Percentiles rank a stretch among this genome's conserved stretches.
These are phyloP conservation scores for Rhizophagus clarus DNA, from an alignment of 192 early-diverging fungal species.

Conservation along the genomic window DNA sequence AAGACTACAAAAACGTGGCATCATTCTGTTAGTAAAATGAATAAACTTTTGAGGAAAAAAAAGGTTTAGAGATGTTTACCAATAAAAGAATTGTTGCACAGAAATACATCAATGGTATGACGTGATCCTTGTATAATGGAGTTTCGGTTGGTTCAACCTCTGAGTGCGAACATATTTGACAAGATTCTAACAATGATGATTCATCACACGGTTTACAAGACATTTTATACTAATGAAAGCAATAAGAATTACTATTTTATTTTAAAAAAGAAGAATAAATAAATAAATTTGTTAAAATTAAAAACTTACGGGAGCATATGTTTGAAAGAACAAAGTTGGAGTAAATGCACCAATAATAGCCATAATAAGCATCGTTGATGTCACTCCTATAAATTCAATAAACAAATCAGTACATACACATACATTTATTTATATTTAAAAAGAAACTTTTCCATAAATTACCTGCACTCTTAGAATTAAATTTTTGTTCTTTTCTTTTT, in stretches of 20 bases:
- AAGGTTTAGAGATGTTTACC: constrained; percentile 36
- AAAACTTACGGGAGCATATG: constrained; percentile 70
- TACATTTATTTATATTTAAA: neutral
- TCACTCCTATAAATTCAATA: constrained; percentile 62
- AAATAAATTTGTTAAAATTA: neutral
- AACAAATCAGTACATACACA: neutral
- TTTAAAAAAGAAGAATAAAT: neutral
- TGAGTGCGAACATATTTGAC: constrained; percentile 67
- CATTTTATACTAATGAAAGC: constrained; percentile 6
- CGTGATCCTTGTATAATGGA: constrained; percentile 75
- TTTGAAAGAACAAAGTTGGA: constrained; percentile 93
- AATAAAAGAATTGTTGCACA: constrained; percentile 77
- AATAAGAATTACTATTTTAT: neutral
- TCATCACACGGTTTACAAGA: neutral
- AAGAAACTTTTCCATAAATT: constrained; percentile 11
- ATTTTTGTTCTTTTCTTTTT: constrained; percentile 89
- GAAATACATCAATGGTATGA: constrained; percentile 84
- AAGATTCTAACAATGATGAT: constrained; percentile 20
- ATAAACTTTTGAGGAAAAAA: too few relatives aligned
- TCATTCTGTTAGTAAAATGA: neutral
- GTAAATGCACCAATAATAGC: constrained; percentile 90
- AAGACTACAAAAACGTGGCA: constrained; percentile 52
- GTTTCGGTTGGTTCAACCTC: constrained; percentile 72
- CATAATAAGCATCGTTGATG: constrained; percentile 94
- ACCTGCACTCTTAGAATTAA: constrained; percentile 93